Conservation (phyloP, 257 asterid genomes). For the Cruciata laevipes region DNA sequence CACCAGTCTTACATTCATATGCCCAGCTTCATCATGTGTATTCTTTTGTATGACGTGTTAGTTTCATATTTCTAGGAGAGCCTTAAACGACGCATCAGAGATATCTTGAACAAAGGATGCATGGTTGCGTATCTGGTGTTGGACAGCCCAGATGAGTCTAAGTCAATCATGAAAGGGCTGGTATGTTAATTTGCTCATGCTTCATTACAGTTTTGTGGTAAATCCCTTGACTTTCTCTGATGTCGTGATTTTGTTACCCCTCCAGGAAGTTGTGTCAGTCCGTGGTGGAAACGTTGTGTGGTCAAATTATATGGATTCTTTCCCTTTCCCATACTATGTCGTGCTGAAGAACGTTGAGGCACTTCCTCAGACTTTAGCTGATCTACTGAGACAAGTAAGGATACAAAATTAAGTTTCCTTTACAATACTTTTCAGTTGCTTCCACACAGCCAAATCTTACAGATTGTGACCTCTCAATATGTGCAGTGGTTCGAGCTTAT, state of each 20-base stretch:
- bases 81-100: conserved; percentile 64
- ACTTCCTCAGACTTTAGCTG: conserved; percentile 86
- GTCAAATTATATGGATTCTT: conserved; percentile 60
- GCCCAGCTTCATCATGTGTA: background rate
- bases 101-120: conserved; percentile 60
- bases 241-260: background rate
- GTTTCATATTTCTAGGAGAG: conserved; percentile 29
- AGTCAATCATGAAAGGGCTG: conserved; percentile 57
- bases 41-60: conserved; percentile 1
- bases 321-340: conserved; percentile 87
- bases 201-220: background rate
- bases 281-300: conserved; percentile 33
- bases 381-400: conserved; percentile 85
- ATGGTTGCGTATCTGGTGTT: conserved; percentile 85
- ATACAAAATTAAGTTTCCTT: background rate
- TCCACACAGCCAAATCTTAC: background rate
- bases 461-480: background rate
- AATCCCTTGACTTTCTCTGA: background rate
- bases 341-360: conserved; percentile 81
- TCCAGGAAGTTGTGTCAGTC: conserved; percentile 54
- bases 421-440: too few species aligned
- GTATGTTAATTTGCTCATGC: conserved; percentile 23
- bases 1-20: background rate
- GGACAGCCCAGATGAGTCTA: conserved; percentile 41
- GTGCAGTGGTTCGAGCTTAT: conserved; percentile 95